Base-by-base conservation (phyloP, 139 green algal species). In the Chlorella sorokiniana region DNA sequence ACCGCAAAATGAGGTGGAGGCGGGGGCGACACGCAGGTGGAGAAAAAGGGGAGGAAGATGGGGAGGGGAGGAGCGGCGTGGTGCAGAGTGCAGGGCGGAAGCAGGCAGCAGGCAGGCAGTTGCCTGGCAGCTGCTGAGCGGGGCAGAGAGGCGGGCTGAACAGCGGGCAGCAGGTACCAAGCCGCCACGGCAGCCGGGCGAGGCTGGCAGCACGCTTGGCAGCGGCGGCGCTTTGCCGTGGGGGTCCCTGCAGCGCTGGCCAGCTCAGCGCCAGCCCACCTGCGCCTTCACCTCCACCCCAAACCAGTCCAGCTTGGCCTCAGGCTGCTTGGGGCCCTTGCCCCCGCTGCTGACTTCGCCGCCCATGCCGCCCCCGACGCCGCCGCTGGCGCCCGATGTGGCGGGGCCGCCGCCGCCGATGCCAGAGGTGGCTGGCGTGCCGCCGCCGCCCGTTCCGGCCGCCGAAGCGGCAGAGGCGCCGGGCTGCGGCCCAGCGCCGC, bases 281-380 rank as follows among this genome's bases (percentile, higher is more conserved):
- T 79, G 71, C 35, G 71, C 96, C 82, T 93, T 95, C 10, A 98
- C 91, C 2, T 89, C 74, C 0, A 86, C 86, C 3, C 96, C 96
- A 71, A 98, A 99, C 78, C 97, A 98, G 87, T 98, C 94, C 38
- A 98, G 78, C 45, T 92, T 87, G 38, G 89, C 89, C 4, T 94
- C 89, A 1, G 54, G 40, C 45, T 64, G 40, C 52, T 79, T 79
- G 45, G 80, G 45, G 23, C 35, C 27, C 16, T 25, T 41, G 41
- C n/a, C 33, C 40, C 42, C 48, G 64, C 67, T 71, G 62, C 65
- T 70, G 48, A 54, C 45, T 38, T 62, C 64, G 18, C 33, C 41
- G 73, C 72, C 25, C 20, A 20, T 38, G 54, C 48, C 35, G 33
- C 45, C 5, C n/a, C n/a, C n/a, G n/a, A 16, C 16, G 48, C 48